Evolutionary conservation across 1,284 basidiomycete species (phyloP), one percentile per base, ranked within the genome.

Genomic region (Porogramme epimiltina): DNA sequence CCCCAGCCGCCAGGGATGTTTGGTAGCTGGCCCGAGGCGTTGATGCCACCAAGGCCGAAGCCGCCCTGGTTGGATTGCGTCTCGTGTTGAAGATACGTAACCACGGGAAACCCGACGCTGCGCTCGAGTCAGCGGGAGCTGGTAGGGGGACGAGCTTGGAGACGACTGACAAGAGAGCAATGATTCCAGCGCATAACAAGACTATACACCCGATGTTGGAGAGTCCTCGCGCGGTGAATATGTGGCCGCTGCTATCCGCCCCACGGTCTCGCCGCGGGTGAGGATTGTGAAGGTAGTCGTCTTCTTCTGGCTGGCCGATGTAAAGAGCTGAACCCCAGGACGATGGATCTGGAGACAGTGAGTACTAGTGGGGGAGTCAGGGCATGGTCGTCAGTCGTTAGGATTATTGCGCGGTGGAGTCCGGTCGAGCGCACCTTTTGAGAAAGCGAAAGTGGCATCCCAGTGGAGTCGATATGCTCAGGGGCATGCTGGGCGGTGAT

Each of bases 91-190:
- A 89, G 84, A 65, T 84, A 85, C 11, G 81, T 78, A 62, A 91
- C 79, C 53, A 95, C 70, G 16, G 93, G 93, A 64, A 91, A 95
- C 25, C 88, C 92, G 24, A 84, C 90, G 63, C 87, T 89, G 34
- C n/a, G n/a, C n/a, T n/a, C n/a, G n/a, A n/a, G n/a, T n/a, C n/a
- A n/a, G n/a, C n/a, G n/a, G n/a, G n/a, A 19, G 23, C 10, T 10
- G 20, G 39, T n/a, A 25, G 31, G 49, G 34, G n/a, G 3, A 18
- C 23, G 19, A 13, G 11, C 16, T 13, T 8, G 18, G 43, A 31
- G n/a, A 34, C 37, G 26, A 13, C 22, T 25, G 23, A 89, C 87
- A 94, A 94, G 22, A 94, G 77, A 25, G 79, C 73, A 45, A 91
- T 63, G 19, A 93, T 72, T 11, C 78, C 81, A 3, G 78, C 44